A percentile compares a stretch with the other conserved stretches of the same genome.
Conservation (phyloP, 495 filamentous ascomycete species). For the Aspergillus taichungensis region DNA sequence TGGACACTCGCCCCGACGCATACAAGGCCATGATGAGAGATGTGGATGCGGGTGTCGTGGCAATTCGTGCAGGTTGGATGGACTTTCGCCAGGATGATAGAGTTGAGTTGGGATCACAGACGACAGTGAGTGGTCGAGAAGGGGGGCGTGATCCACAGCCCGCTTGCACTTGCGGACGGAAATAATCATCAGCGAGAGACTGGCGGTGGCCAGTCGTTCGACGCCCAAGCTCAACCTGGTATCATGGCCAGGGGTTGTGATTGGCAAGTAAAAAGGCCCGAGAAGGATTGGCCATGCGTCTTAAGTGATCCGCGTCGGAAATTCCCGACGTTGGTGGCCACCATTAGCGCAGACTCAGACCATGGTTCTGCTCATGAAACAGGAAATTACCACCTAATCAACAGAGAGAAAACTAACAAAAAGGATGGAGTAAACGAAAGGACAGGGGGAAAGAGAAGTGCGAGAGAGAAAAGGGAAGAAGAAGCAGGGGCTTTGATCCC, state of each 20-base stretch:
- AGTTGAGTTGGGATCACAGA: not conserved
- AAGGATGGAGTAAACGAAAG: no score
- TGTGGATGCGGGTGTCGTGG: constrained; percentile 3
- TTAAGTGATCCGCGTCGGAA: constrained; percentile 34
- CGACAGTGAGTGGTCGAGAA: no score
- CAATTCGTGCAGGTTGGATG: not conserved
- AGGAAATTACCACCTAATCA: no score
- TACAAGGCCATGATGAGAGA: not conserved
- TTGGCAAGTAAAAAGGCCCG: constrained; percentile 29
- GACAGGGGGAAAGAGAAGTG: no score
- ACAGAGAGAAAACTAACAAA: no score
- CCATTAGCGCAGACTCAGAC: constrained; percentile 15
- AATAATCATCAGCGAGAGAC: not conserved
- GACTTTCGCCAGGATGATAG: not conserved
- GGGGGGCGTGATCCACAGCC: no score
- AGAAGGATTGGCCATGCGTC: constrained; percentile 14
- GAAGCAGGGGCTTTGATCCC: no score
- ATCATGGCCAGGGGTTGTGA: constrained; percentile 6
- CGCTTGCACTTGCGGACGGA: no score
- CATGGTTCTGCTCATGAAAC: not conserved
- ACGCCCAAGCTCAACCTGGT: constrained; percentile 18
- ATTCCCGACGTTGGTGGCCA: constrained; percentile 17
- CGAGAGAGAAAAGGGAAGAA: no score
- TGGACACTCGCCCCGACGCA: not conserved
- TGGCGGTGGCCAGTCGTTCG: constrained; percentile 11